Percentiles rank a stretch among this genome's conserved stretches.
Conservation (phyloP, 805 yeast genomes). For the Metschnikowia continentalis region DNA sequence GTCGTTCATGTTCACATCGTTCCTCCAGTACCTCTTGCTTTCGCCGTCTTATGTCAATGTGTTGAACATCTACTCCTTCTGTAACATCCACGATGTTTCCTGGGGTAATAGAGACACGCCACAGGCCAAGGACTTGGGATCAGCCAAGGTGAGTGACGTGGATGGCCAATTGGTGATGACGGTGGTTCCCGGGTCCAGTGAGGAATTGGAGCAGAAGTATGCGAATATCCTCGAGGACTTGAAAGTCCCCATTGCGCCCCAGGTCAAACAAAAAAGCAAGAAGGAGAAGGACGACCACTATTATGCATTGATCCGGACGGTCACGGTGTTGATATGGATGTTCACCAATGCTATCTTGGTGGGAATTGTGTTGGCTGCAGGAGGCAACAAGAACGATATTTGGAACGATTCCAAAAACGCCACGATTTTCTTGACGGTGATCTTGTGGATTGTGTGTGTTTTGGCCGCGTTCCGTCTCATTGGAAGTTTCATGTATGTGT, state of each 20-base stretch:
- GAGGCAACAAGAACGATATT: slow-evolving; percentile 55
- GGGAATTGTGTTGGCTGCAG: slow-evolving; percentile 80
- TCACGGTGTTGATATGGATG: slow-evolving; percentile 88
- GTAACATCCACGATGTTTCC: slow-evolving; percentile 92
- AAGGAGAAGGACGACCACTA: slow-evolving; percentile 58
- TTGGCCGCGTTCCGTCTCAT: slow-evolving; percentile 79
- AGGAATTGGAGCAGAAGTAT: slow-evolving; percentile 75
- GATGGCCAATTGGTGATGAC: slow-evolving; percentile 37
- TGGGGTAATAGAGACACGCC: slow-evolving; percentile 96
- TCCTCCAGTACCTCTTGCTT: slow-evolving; percentile 74
- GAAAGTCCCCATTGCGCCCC: slow-evolving; percentile 31
- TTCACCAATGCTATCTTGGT: slow-evolving; percentile 77
- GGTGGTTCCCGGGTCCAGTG: slow-evolving; percentile 61
- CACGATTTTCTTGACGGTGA: slow-evolving; percentile 70
- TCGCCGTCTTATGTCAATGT: slow-evolving; percentile 91
- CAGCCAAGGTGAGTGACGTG: slow-evolving; percentile 58
- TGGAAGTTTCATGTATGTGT: slow-evolving; percentile 64
- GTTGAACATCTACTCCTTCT: slow-evolving; percentile 88
- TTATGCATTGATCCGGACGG: slow-evolving; percentile 84
- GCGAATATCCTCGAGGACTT: slow-evolving; percentile 59
- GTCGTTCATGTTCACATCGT: slow-evolving; percentile 86
- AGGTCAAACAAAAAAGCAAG: slow-evolving; percentile 16
- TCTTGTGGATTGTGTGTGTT: slow-evolving; percentile 90
- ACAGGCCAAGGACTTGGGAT: slow-evolving; percentile 66
- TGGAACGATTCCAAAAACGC: slow-evolving; percentile 42